These are phyloP conservation scores for Diaporthe sp. DNA, from an alignment of 2,329 filamentous ascomycete species.

Conservation along the genomic window DNA sequence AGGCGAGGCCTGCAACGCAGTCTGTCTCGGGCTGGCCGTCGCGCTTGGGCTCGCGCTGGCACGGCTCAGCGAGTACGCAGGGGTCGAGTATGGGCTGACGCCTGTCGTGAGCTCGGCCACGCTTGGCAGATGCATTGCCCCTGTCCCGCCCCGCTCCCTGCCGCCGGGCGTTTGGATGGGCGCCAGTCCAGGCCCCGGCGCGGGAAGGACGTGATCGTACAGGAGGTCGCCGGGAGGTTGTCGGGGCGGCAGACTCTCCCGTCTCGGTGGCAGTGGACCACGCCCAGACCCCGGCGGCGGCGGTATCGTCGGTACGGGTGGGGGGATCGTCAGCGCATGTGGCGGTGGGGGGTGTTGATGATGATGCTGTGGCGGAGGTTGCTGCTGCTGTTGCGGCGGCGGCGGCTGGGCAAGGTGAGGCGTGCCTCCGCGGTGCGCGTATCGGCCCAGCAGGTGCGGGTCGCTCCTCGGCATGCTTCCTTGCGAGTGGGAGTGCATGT, in stretches of 20 bases:
- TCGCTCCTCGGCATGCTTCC: slow-evolving; percentile 56
- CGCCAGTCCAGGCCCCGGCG: slow-evolving; percentile 58
- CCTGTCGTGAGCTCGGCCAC: slow-evolving; percentile 75
- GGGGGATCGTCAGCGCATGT: slow-evolving; percentile 40
- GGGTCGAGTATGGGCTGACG: slow-evolving; percentile 71
- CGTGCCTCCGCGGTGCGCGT: slow-evolving; percentile 13
- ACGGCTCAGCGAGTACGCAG: slow-evolving; percentile 62
- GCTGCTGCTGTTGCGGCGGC: slow-evolving; percentile 14
- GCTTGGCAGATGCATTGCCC: slow-evolving; percentile 65
- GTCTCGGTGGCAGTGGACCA: slow-evolving; percentile 54
- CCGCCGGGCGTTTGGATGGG: slow-evolving; percentile 59
- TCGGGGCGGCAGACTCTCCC: slow-evolving; percentile 55
- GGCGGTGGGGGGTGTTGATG: slow-evolving; percentile 37
- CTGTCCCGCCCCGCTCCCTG: slow-evolving; percentile 50
- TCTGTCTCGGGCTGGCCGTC: slow-evolving; percentile 57
- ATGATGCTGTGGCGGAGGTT: not conserved
- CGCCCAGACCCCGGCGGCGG: slow-evolving; percentile 48
- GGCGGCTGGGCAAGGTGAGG: slow-evolving; percentile 24
- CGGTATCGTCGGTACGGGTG: slow-evolving; percentile 37
- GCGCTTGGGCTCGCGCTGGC: slow-evolving; percentile 55
- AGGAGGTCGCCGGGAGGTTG: slow-evolving; percentile 50
- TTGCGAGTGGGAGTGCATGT: slow-evolving; percentile 62
- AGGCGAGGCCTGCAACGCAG: slow-evolving; percentile 44
- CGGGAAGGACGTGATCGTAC: slow-evolving; percentile 44
- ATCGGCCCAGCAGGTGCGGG: slow-evolving; percentile 33